phyloP scores from a whole-genome alignment of 441 rosid species.

The Croton setiger region DNA sequence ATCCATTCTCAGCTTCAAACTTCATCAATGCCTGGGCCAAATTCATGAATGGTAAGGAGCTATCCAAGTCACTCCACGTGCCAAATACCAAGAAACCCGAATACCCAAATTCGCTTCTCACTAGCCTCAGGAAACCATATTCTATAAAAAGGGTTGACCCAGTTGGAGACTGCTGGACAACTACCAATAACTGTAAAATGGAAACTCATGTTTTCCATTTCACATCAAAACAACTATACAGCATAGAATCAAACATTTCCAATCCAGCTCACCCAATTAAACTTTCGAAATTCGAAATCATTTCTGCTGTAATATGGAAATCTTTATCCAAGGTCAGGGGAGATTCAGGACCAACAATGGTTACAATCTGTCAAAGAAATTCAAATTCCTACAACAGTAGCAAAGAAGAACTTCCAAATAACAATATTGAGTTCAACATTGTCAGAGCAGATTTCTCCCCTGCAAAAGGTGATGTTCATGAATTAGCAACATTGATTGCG shows the following conservation, averaged over 20 bases:
- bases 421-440: constrained; percentile 33
- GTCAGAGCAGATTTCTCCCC: constrained; percentile 35
- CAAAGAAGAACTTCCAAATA: constrained; percentile 17
- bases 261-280: neutral
- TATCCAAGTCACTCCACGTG: constrained; percentile 26
- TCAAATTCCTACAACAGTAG: neutral
- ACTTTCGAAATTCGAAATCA: constrained; percentile 26
- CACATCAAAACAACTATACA: constrained; percentile 31
- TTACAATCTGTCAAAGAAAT: constrained; percentile 35
- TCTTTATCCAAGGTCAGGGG: constrained; percentile 38
- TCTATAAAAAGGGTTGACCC: constrained; percentile 40
- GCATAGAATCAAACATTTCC: constrained; percentile 17
- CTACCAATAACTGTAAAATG: constrained; percentile 30
- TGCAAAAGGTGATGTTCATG: constrained; percentile 27
- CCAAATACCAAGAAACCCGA: constrained; percentile 7
- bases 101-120: neutral
- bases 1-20: constrained; percentile 43
- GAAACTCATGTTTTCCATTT: constrained; percentile 31
- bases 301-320: constrained; percentile 57
- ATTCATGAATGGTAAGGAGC: constrained; percentile 29
- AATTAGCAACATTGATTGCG: constrained; percentile 39
- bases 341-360: constrained; percentile 28
- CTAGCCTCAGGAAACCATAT: constrained; percentile 10
- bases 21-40: constrained; percentile 49
- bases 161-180: constrained; percentile 51